These are phyloP conservation scores for Ruellia speciosa DNA, from an alignment of 305 asterid species.

Conservation along the genomic window DNA sequence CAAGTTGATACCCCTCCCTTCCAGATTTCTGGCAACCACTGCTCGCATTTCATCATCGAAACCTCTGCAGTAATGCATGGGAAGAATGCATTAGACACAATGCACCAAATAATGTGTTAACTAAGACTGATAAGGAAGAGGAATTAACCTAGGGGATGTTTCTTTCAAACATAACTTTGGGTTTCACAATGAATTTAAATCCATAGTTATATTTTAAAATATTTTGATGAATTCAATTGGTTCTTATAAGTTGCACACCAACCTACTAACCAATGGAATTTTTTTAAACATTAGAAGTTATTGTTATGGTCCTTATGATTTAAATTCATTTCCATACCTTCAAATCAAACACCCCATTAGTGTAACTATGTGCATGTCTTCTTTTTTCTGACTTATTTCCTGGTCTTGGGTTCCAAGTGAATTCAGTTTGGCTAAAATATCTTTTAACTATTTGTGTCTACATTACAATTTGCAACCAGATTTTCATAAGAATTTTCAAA, in stretches of 20 bases:
- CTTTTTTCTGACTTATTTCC: not conserved
- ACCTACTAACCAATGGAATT: too few relatives aligned
- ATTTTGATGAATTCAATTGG: too few relatives aligned
- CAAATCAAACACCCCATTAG: too few relatives aligned
- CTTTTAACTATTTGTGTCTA: not conserved
- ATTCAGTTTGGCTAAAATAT: conserved; percentile 2
- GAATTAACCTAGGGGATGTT: too few relatives aligned
- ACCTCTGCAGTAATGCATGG: conserved; percentile 48
- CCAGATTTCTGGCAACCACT: conserved; percentile 82
- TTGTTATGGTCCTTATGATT: too few relatives aligned
- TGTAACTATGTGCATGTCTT: not conserved
- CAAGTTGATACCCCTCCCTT: conserved; percentile 90
- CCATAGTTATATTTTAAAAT: too few relatives aligned
- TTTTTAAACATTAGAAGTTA: too few relatives aligned
- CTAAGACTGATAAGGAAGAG: conserved; percentile 9
- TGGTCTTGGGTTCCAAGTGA: not conserved
- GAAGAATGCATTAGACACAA: not conserved
- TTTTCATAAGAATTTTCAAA: not conserved
- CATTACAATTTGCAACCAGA: conserved; percentile 1
- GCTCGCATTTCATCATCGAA: conserved; percentile 96
- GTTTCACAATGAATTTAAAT: too few relatives aligned
- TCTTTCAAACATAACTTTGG: too few relatives aligned
- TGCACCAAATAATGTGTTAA: conserved; percentile 10
- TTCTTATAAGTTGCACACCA: too few relatives aligned
- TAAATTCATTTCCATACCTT: too few relatives aligned